These are phyloP conservation scores for Cladosporium cucumerinum DNA, from an alignment of 2,329 filamentous ascomycete genomes.

Conservation along the genomic window DNA sequence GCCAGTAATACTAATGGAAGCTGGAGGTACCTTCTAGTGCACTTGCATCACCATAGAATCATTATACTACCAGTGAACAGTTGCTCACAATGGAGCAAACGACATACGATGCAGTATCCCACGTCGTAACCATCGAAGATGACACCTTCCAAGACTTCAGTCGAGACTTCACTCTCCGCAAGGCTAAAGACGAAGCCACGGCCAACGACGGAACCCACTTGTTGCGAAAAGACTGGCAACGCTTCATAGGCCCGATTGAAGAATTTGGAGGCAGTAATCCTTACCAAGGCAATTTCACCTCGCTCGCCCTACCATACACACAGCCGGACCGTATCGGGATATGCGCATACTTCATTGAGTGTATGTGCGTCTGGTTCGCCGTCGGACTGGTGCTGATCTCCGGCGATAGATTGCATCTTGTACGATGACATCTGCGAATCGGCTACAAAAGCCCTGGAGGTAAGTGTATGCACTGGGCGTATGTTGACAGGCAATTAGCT, in stretches of 20 bases:
- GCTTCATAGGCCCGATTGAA: neutral
- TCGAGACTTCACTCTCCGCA: neutral
- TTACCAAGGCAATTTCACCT: conserved; percentile 1
- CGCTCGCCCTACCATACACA: neutral
- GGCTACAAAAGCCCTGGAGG: neutral
- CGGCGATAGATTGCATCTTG: neutral
- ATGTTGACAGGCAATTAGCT: neutral
- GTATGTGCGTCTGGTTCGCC: neutral
- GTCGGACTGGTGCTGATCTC: neutral
- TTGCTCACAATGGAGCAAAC: neutral
- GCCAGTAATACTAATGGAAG: neutral
- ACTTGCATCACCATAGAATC: neutral
- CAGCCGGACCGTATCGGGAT: neutral
- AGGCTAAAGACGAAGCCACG: neutral
- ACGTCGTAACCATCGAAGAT: neutral
- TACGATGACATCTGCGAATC: conserved; percentile 5
- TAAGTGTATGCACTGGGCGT: neutral
- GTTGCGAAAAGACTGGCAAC: neutral
- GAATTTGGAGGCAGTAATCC: neutral
- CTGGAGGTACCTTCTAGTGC: too few species aligned
- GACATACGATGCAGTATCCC: neutral
- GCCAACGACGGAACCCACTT: neutral
- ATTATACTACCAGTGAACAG: too few species aligned
- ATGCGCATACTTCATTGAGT: conserved; percentile 6
- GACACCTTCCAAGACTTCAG: neutral